phyloP scores from a whole-genome alignment of 306 rosid genomes.

The Casuarina cunninghamiana region DNA sequence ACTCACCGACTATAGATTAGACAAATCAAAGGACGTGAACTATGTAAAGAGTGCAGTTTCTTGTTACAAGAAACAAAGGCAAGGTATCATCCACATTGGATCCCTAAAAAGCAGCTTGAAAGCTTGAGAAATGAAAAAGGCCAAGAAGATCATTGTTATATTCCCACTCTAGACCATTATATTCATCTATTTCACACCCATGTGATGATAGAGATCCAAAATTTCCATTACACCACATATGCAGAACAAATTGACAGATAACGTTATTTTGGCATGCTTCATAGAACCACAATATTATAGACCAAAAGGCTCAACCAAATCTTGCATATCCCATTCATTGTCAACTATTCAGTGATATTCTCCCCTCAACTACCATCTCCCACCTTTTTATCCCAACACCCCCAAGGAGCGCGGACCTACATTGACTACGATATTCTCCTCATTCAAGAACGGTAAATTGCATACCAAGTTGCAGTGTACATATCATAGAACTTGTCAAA shows the following conservation, averaged over 20 bases:
- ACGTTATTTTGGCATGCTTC: not conserved
- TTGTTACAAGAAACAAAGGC: not conserved
- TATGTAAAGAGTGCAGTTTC: not conserved
- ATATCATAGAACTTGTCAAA: slow-evolving; percentile 86
- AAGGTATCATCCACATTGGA: not conserved
- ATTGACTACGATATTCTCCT: too few species aligned
- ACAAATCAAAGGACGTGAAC: not conserved
- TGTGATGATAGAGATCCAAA: not conserved
- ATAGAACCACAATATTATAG: not conserved
- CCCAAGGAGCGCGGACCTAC: too few species aligned
- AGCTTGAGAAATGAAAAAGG: not conserved
- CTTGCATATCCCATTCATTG: not conserved
- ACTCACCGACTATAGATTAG: slow-evolving; percentile 20
- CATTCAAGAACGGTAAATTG: not conserved
- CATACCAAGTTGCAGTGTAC: slow-evolving; percentile 86
- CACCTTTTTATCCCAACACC: not conserved
- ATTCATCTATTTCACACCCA: not conserved
- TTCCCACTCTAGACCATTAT: not conserved
- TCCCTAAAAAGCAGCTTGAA: not conserved
- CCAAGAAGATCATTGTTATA: not conserved
- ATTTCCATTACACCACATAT: not conserved
- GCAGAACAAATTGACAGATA: not conserved
- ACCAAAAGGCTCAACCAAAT: not conserved
- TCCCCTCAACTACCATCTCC: not conserved
- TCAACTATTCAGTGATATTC: not conserved